Percentiles rank a stretch among this genome's conserved stretches.
Conservation (phyloP, 176 grass and related monocot genomes). For the Bromus sterilis region DNA sequence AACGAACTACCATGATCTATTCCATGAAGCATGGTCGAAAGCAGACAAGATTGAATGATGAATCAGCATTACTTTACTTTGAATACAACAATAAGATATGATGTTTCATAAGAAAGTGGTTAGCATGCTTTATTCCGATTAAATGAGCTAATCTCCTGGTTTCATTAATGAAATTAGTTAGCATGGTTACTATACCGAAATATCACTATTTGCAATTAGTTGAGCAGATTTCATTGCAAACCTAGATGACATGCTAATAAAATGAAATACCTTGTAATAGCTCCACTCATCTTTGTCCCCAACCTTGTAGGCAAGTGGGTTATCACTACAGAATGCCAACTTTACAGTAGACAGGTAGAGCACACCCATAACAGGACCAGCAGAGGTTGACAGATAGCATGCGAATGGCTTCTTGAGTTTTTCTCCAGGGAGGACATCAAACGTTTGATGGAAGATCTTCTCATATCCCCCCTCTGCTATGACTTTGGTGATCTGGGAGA, state of each 20-base stretch:
- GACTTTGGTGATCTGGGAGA: slow-evolving; percentile 92
- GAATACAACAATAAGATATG: not conserved
- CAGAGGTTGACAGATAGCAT: slow-evolving; percentile 91
- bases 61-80: not conserved
- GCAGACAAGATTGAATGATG: not conserved
- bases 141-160: not conserved
- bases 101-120: not conserved
- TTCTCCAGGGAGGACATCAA: slow-evolving; percentile 64
- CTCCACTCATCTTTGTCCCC: slow-evolving; percentile 90
- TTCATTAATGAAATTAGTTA: not conserved
- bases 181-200: not conserved
- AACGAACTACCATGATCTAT: not conserved
- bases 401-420: slow-evolving; percentile 82
- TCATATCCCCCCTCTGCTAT: slow-evolving; percentile 98
- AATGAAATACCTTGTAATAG: slow-evolving; percentile 84
- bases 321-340: slow-evolving; percentile 94
- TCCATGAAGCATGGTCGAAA: not conserved
- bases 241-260: not conserved
- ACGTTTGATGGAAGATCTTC: slow-evolving; percentile 93
- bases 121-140: not conserved
- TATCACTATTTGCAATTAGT: not conserved
- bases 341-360: slow-evolving; percentile 84
- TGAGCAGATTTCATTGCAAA: not conserved
- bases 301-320: slow-evolving; percentile 79
- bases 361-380: slow-evolving; percentile 95